These are phyloP conservation scores for Dactylellina haptotyla DNA, from an alignment of 2,329 filamentous ascomycete species.

Conservation along the genomic window DNA sequence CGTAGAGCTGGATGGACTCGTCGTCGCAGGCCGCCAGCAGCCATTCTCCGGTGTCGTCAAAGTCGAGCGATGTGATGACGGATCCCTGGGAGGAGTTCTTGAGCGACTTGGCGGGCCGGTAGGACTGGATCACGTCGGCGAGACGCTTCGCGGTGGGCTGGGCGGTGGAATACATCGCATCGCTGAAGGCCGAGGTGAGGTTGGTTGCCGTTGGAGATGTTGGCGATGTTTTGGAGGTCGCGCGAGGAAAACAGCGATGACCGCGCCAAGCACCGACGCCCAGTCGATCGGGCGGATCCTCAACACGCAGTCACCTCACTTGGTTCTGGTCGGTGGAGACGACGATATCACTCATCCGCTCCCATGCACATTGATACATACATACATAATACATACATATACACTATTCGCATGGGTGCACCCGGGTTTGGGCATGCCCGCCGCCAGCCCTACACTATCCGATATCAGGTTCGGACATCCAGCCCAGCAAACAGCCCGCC, in stretches of 20 bases:
- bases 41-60: slow-evolving; percentile 92
- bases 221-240: neutral
- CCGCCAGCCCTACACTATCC: too few species aligned
- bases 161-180: slow-evolving; percentile 55
- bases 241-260: neutral
- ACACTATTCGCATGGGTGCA: too few species aligned
- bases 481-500: too few species aligned
- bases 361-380: too few species aligned
- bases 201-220: neutral
- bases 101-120: slow-evolving; percentile 68
- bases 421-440: too few species aligned
- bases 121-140: slow-evolving; percentile 61
- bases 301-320: too few species aligned
- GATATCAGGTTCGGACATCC: too few species aligned
- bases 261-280: slow-evolving; percentile 2
- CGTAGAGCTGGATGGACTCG: slow-evolving; percentile 95
- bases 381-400: too few species aligned
- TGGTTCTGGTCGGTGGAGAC: too few species aligned
- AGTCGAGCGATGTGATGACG: slow-evolving; percentile 87
- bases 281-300: too few species aligned
- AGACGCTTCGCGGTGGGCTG: slow-evolving; percentile 56
- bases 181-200: neutral
- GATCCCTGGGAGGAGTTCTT: slow-evolving; percentile 57
- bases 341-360: too few species aligned
- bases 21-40: slow-evolving; percentile 91